phyloP scores from a whole-genome alignment of 2,329 filamentous ascomycete genomes.

The Thermomyces lanuginosus region DNA sequence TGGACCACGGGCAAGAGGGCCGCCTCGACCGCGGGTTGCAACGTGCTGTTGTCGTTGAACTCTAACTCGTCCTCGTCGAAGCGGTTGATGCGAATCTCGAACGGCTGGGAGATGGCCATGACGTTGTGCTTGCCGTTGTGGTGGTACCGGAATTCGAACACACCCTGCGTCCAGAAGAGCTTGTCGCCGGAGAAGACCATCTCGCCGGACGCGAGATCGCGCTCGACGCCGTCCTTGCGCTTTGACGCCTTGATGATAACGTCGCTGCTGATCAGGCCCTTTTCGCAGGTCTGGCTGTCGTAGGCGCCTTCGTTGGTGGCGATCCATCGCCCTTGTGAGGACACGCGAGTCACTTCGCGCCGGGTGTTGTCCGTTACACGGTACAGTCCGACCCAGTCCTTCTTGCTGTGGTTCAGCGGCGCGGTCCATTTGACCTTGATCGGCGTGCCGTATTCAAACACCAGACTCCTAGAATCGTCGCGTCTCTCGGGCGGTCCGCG shows the following conservation, averaged over 20 bases:
- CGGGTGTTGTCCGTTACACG: conserved; percentile 88
- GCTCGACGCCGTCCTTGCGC: conserved; percentile 31
- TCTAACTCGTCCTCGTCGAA: conserved; percentile 61
- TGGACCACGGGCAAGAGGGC: conserved; percentile 67
- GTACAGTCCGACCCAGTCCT: conserved; percentile 93
- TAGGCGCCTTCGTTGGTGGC: conserved; percentile 63
- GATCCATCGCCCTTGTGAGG: conserved; percentile 78
- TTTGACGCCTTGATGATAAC: conserved; percentile 34
- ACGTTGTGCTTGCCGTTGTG: conserved; percentile 84
- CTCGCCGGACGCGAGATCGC: conserved; percentile 56
- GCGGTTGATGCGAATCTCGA: conserved; percentile 69
- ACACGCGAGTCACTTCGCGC: conserved; percentile 65
- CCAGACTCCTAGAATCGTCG: conserved; percentile 52
- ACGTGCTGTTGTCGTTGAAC: conserved; percentile 41
- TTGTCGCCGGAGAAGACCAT: conserved; percentile 83
- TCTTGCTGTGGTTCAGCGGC: conserved; percentile 69
- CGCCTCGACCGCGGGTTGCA: conserved; percentile 55
- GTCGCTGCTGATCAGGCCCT: conserved; percentile 58
- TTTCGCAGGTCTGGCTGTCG: conserved; percentile 57
- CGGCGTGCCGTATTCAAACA: conserved; percentile 77
- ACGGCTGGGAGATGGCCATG: conserved; percentile 84
- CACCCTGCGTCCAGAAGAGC: conserved; percentile 90
- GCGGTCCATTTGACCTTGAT: conserved; percentile 84
- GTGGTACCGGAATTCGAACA: conserved; percentile 95
- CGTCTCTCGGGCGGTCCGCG: conserved; percentile 47